Base-by-base conservation (phyloP, 2,329 filamentous ascomycete species). In the Rosellinia necatrix region DNA sequence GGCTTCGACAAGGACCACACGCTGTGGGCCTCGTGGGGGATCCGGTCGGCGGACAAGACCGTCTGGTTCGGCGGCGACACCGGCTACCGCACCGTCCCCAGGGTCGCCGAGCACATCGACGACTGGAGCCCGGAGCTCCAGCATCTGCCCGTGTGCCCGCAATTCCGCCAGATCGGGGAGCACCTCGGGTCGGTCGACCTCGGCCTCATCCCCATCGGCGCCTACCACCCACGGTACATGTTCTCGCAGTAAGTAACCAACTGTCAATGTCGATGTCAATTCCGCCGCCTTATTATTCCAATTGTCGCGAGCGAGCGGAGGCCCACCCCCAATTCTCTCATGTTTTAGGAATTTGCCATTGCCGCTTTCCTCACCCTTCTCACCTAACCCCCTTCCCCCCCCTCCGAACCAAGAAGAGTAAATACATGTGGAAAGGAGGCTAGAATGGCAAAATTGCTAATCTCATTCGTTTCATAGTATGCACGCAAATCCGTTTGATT, bases 31-130 rank as follows among this genome's bases (percentile, higher is more conserved):
- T 92, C 89, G 9, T 97, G 92, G 92, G 87, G 83, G 49, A 81
- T 97, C 15, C 78, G 81, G 25, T 90, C 88, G 0, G 88, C 64
- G 19, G 84, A 82, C 15, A 88, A 87, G 66, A 91, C 87, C n/a
- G 83, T 96, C 35, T 96, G 87, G 79, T 97, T 97, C 71, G 91
- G 77, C 61, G 91, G 91, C 59, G 93, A 97, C 75, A 97, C 93
- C 1, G 93, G 92, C 37, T 97, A 97, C 74, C 86, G 93, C 59
- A 75, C 83, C 6, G 90, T 97, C 1, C 87, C 89, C 2, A 75
- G 82, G 49, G 69, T 90, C 0, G 81, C 86, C 0, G 74, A 79
- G 4, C 81, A 74, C 22, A 68, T 70, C 3, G 89, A 96, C 70
- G 91, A 96, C 75, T 91, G 91, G 70, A 82, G 80, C 6, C 76